Evolutionary conservation across 805 yeast genomes (phyloP).

Genomic region (Candida qinlingensis): DNA sequence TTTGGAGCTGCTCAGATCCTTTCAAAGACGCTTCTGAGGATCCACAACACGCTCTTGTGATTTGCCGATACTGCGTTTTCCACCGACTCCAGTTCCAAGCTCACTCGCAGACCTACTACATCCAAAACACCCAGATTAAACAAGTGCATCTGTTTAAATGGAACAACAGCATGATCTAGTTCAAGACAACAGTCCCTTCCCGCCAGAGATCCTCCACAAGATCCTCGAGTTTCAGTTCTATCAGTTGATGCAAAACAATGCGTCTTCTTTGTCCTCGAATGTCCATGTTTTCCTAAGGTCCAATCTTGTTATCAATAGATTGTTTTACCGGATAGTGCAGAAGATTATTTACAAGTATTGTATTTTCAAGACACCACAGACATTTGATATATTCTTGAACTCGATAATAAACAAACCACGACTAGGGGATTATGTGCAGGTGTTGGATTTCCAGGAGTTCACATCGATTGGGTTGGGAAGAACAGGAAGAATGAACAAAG

Average conservation of each 20-base stretch:
- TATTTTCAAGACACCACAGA: slow-evolving; percentile 72
- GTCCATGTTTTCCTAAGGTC: slow-evolving; percentile 46
- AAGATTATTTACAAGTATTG: slow-evolving; percentile 62
- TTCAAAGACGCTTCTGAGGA: too few species aligned
- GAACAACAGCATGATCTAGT: not conserved
- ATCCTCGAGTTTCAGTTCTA: slow-evolving; percentile 50
- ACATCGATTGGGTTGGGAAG: slow-evolving; percentile 88
- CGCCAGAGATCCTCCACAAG: slow-evolving; percentile 50
- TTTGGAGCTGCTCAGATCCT: too few species aligned
- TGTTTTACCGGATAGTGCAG: slow-evolving; percentile 51
- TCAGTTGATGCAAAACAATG: slow-evolving; percentile 44
- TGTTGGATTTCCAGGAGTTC: slow-evolving; percentile 82
- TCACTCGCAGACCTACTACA: too few species aligned
- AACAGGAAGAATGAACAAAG: slow-evolving; percentile 84
- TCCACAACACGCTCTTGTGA: too few species aligned
- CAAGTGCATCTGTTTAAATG: not conserved
- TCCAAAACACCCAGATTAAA: not conserved
- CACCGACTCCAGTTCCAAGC: not conserved
- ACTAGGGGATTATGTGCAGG: slow-evolving; percentile 59
- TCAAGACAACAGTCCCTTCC: slow-evolving; percentile 27
- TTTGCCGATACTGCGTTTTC: not conserved
- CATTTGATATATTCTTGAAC: slow-evolving; percentile 65
- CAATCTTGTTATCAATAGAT: slow-evolving; percentile 49
- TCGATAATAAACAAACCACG: slow-evolving; percentile 42
- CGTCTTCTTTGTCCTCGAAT: slow-evolving; percentile 46